Percentiles rank a stretch among this genome's conserved stretches.
These are phyloP conservation scores for Rhynchosporium agropyri DNA, from an alignment of 2,329 filamentous ascomycete species.

Conservation along the genomic window DNA sequence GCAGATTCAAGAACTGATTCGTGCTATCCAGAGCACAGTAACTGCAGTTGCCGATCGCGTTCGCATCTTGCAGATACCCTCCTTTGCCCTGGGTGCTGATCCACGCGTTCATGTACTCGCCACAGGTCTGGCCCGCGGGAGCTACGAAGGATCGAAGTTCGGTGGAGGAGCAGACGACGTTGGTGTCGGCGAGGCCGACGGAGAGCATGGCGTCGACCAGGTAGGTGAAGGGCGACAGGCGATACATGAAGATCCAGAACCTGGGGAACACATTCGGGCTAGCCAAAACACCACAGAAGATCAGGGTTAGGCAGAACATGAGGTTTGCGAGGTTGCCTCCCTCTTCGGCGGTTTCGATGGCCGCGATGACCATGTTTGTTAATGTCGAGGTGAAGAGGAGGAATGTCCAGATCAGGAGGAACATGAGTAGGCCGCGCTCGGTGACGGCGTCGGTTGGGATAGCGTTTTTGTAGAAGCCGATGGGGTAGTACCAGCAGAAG, in stretches of 20 bases:
- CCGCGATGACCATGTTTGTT: constrained; percentile 75
- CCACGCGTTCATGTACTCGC: constrained; percentile 57
- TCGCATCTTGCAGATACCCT: constrained; percentile 55
- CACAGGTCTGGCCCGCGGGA: constrained; percentile 57
- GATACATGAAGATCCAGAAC: constrained; percentile 87
- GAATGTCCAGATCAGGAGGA: constrained; percentile 75
- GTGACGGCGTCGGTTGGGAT: constrained; percentile 59
- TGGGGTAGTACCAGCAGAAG: constrained; percentile 83
- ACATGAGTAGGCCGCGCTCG: constrained; percentile 77
- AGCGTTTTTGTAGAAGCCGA: constrained; percentile 75
- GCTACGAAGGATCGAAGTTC: constrained; percentile 70
- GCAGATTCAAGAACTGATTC: constrained; percentile 52
- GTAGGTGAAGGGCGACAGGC: constrained; percentile 81
- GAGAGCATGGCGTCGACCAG: constrained; percentile 73
- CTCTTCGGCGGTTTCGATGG: constrained; percentile 73
- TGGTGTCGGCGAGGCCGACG: constrained; percentile 67
- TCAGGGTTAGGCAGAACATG: constrained; percentile 70
- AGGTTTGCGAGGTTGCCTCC: constrained; percentile 77
- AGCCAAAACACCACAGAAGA: constrained; percentile 76
- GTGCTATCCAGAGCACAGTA: constrained; percentile 57
- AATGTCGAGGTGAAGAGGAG: constrained; percentile 82
- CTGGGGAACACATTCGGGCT: constrained; percentile 62
- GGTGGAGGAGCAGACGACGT: constrained; percentile 66
- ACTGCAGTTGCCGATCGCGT: constrained; percentile 53
- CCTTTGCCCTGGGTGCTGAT: constrained; percentile 47